Evolutionary conservation across 1,284 basidiomycete species (phyloP).

Genomic region (Leucocoprinus gongylophorus): DNA sequence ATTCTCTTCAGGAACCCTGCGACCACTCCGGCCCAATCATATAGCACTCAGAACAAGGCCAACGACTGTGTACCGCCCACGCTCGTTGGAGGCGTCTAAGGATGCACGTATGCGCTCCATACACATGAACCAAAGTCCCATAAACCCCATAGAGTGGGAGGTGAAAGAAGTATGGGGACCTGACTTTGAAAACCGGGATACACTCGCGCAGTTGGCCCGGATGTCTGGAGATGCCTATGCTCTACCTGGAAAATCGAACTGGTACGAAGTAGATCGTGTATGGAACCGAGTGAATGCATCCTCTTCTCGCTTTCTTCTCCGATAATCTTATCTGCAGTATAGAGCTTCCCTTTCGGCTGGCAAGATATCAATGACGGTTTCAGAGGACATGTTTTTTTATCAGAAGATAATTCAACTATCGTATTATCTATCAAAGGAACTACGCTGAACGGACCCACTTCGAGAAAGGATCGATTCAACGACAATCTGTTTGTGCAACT

Average conservation of each 20-base stretch:
- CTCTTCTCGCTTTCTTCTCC: not conserved
- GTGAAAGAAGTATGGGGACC: constrained; percentile 48
- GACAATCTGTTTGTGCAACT: constrained; percentile 64
- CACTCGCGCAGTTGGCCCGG: constrained; percentile 78
- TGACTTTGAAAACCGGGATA: constrained; percentile 76
- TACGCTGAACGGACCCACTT: constrained; percentile 74
- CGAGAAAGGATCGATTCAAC: constrained; percentile 92
- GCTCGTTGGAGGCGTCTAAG: constrained; percentile 43
- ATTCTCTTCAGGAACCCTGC: not conserved
- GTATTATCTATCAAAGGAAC: constrained; percentile 96
- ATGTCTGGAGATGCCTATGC: constrained; percentile 93
- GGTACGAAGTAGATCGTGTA: constrained; percentile 73
- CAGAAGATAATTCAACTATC: constrained; percentile 75
- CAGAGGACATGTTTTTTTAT: constrained; percentile 84
- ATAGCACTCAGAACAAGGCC: constrained; percentile 41
- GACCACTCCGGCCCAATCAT: constrained; percentile 15
- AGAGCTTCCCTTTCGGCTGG: constrained; percentile 93
- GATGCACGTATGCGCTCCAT: constrained; percentile 48
- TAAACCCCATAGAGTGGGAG: constrained; percentile 52
- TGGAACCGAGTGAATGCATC: constrained; percentile 64
- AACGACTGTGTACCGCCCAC: constrained; percentile 55
- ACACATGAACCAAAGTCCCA: constrained; percentile 35
- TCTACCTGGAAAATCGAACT: constrained; percentile 57
- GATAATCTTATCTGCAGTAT: not conserved
- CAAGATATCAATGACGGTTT: constrained; percentile 74